A percentile compares a stretch with the other conserved stretches of the same genome.
Conservation (phyloP, 176 grass and related monocot species). For the Phyllostachys edulis region DNA sequence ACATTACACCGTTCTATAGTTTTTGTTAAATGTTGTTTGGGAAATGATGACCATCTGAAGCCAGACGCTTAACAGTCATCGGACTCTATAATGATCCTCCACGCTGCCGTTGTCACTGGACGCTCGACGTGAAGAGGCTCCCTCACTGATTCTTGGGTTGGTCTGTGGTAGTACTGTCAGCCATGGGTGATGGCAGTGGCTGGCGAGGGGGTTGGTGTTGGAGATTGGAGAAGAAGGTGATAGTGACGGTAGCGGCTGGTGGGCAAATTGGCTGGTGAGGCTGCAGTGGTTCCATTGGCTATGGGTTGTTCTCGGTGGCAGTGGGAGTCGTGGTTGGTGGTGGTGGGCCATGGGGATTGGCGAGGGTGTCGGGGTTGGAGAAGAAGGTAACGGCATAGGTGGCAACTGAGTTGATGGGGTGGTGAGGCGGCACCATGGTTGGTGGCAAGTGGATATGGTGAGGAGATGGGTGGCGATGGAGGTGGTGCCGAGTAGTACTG, state of each 20-base stretch:
- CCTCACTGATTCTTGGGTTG: not conserved
- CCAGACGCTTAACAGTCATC: not conserved
- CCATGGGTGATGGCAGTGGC: not conserved
- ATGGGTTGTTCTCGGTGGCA: not conserved
- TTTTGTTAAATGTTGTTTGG: not conserved
- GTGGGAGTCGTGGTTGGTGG: not conserved
- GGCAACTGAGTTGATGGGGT: constrained; percentile 5
- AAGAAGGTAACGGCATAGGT: not conserved
- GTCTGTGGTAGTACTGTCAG: not conserved
- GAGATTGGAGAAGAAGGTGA: not conserved
- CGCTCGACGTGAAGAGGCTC: not conserved
- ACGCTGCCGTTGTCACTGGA: not conserved
- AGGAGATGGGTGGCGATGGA: not conserved
- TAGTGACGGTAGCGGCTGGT: not conserved
- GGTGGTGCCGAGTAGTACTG: not conserved
- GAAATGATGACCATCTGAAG: not conserved
- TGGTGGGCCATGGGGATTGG: not conserved
- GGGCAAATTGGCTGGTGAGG: not conserved
- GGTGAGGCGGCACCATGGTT: not conserved
- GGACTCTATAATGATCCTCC: not conserved
- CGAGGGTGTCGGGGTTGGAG: not conserved
- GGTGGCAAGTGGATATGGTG: not conserved
- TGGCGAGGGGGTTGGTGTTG: not conserved
- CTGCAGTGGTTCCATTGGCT: not conserved
- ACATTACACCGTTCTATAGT: not conserved